Percentiles rank a stretch among this genome's conserved stretches.
phyloP scores from a whole-genome alignment of 805 yeast genomes.

The Ogataea philodendri region DNA sequence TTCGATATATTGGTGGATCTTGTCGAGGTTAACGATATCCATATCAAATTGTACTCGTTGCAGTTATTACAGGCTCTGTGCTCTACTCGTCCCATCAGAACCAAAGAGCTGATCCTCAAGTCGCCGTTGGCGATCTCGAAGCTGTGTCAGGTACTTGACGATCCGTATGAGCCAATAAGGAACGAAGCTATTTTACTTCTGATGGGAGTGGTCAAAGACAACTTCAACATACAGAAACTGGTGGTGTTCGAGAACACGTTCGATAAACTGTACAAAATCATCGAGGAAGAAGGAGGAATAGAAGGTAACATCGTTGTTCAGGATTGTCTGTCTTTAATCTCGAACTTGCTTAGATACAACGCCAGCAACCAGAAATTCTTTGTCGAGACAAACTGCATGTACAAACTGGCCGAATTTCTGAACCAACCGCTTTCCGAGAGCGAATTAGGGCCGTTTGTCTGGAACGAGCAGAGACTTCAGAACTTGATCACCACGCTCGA shows the following conservation, averaged over 20 bases:
- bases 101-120: slow-evolving; percentile 69
- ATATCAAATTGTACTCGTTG: slow-evolving; percentile 72
- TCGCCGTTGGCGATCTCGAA: slow-evolving; percentile 80
- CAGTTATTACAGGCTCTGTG: slow-evolving; percentile 84
- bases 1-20: slow-evolving; percentile 48
- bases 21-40: slow-evolving; percentile 56
- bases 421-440: slow-evolving; percentile 54
- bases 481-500: slow-evolving; percentile 69
- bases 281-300: slow-evolving; percentile 84
- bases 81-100: slow-evolving; percentile 67
- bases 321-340: slow-evolving; percentile 76
- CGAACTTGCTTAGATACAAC: slow-evolving; percentile 73
- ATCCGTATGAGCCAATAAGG: slow-evolving; percentile 77
- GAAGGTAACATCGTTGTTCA: slow-evolving; percentile 88
- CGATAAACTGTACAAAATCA: slow-evolving; percentile 74
- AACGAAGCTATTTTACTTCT: slow-evolving; percentile 84
- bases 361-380: slow-evolving; percentile 88
- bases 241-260: slow-evolving; percentile 95
- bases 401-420: slow-evolving; percentile 59
- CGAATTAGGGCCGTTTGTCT: slow-evolving; percentile 46
- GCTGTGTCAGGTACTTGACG: slow-evolving; percentile 61
- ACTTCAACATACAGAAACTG: slow-evolving; percentile 82
- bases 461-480: slow-evolving; percentile 74
- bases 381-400: slow-evolving; percentile 77
- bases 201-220: slow-evolving; percentile 76